A percentile compares a stretch with the other conserved stretches of the same genome.
Conservation (phyloP, 1,284 basidiomycete genomes). For the Erythrobasidium hasegawianum region DNA sequence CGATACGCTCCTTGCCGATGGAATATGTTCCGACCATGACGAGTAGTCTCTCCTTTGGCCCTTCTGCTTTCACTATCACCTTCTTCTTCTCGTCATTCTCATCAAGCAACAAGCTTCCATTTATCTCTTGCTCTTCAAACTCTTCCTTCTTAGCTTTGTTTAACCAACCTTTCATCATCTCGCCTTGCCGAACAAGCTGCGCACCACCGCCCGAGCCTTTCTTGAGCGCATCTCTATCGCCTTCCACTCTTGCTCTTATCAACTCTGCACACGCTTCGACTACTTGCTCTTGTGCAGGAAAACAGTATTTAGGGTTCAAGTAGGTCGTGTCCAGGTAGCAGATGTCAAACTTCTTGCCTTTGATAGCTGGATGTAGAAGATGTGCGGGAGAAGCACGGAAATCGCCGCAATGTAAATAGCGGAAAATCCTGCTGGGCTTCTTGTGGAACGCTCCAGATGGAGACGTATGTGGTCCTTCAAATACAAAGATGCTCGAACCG, state of each 20-base stretch:
- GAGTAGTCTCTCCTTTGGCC: constrained; percentile 53
- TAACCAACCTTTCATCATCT: constrained; percentile 48
- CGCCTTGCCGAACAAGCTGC: constrained; percentile 39
- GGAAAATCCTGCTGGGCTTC: constrained; percentile 63
- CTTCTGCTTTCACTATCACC: constrained; percentile 35
- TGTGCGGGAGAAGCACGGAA: constrained; percentile 64
- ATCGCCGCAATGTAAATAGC: constrained; percentile 95
- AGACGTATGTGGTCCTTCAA: constrained; percentile 87
- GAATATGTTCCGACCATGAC: constrained; percentile 93
- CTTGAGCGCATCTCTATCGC: constrained; percentile 41
- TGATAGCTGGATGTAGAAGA: constrained; percentile 72
- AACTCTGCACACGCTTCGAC: constrained; percentile 86
- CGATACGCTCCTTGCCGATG: constrained; percentile 94
- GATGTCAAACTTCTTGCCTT: constrained; percentile 72
- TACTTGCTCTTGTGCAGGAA: constrained; percentile 88
- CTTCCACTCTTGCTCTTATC: constrained; percentile 57
- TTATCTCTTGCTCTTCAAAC: neutral
- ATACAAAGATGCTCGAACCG: constrained; percentile 88
- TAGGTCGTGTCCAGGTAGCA: constrained; percentile 97
- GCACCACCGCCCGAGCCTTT: constrained; percentile 36
- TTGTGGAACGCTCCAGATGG: constrained; percentile 69
- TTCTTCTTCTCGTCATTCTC: constrained; percentile 36
- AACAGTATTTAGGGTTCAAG: constrained; percentile 88
- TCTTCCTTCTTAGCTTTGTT: constrained; percentile 45
- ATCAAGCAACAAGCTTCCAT: constrained; percentile 2